A percentile compares a stretch with the other conserved stretches of the same genome.
phyloP scores from a whole-genome alignment of 805 yeast genomes.

The Candida piceae region DNA sequence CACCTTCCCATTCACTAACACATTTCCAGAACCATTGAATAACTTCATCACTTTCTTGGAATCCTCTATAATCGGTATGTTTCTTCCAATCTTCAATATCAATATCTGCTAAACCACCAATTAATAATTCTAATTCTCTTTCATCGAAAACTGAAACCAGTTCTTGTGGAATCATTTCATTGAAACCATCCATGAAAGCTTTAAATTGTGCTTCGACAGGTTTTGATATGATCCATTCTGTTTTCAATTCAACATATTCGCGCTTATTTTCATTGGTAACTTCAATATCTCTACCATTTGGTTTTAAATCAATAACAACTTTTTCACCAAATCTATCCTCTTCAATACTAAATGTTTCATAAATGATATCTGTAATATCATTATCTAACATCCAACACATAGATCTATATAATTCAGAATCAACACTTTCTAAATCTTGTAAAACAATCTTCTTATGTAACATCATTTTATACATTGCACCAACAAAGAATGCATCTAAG shows the following conservation, averaged over 20 bases:
- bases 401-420: conserved; percentile 92
- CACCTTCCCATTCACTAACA: conserved; percentile 90
- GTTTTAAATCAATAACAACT: conserved; percentile 83
- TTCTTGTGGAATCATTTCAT: conserved; percentile 96
- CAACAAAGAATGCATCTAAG: conserved; percentile 96
- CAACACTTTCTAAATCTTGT: conserved; percentile 98
- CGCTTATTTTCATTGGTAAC: conserved; percentile 93
- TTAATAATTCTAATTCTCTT: conserved; percentile 90
- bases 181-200: conserved; percentile 95
- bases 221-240: conserved; percentile 93
- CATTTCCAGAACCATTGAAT: conserved; percentile 99
- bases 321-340: conserved; percentile 95
- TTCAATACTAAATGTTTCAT: conserved; percentile 75
- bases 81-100: conserved; percentile 99
- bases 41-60: conserved; percentile 92
- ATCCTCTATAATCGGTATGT: conserved; percentile 98
- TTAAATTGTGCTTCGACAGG: conserved; percentile 94
- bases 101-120: conserved; percentile 97
- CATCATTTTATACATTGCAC: conserved; percentile 98
- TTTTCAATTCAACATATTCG: conserved; percentile 89
- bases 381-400: conserved; percentile 94
- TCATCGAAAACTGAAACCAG: conserved; percentile 95
- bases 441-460: conserved; percentile 88
- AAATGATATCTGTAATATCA: conserved; percentile 85
- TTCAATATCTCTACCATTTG: conserved; percentile 81